Conservation (phyloP, 371 early-diverging fungal genomes). For the Mucor sp. region DNA sequence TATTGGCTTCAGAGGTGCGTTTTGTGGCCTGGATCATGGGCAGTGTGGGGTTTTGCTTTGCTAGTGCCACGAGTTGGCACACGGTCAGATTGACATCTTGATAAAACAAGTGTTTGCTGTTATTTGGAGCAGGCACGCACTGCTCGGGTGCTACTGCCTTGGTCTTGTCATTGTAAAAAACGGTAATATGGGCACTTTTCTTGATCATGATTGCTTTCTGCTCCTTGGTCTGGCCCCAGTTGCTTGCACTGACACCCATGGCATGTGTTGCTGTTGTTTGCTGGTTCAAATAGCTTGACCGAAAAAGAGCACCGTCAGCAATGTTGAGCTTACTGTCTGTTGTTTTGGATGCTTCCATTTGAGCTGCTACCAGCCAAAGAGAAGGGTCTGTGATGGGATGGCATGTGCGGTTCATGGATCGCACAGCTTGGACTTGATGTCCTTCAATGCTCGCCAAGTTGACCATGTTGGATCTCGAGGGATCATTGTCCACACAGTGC, state of each 20-base stretch:
- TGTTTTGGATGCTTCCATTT: neutral
- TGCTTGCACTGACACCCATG: neutral
- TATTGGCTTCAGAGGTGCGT: neutral
- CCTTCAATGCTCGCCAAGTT: neutral
- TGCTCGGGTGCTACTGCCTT: neutral
- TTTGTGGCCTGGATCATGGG: neutral
- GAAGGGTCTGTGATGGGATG: neutral
- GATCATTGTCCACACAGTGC: neutral
- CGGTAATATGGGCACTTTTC: neutral
- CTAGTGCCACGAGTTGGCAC: neutral
- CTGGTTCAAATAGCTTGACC: neutral
- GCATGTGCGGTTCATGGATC: neutral
- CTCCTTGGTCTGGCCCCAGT: neutral
- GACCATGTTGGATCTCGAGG: neutral
- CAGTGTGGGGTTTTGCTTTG: neutral
- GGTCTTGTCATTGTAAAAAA: neutral
- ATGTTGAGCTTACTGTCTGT: neutral
- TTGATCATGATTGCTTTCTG: neutral
- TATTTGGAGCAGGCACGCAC: neutral
- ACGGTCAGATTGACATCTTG: neutral
- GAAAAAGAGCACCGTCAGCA: neutral
- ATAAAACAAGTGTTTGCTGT: neutral
- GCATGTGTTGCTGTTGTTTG: neutral
- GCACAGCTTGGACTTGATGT: neutral
- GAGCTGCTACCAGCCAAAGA: neutral